These are phyloP conservation scores for Moesziomyces sp. DNA, from an alignment of 1,284 basidiomycete genomes.

Conservation along the genomic window DNA sequence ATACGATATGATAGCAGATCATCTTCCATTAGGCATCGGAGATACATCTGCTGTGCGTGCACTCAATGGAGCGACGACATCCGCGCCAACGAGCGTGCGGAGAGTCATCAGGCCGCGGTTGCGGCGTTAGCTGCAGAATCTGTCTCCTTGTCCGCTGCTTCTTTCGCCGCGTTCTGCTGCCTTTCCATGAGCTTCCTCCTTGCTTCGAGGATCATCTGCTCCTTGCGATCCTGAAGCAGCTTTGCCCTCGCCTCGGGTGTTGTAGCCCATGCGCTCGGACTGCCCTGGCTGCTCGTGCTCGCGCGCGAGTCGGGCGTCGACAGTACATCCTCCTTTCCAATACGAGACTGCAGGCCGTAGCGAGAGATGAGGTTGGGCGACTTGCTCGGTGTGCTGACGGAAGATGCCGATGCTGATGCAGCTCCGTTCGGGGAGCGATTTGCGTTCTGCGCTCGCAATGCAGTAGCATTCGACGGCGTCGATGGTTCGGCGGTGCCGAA, in stretches of 20 bases:
- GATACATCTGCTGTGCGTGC: background rate
- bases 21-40: background rate
- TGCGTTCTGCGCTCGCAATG: constrained; percentile 18
- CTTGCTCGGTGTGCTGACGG: constrained; percentile 23
- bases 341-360: constrained; percentile 44
- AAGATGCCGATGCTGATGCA: constrained; percentile 13
- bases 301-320: constrained; percentile 16
- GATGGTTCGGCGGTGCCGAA: constrained; percentile 35
- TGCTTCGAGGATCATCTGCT: constrained; percentile 50
- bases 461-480: constrained; percentile 18
- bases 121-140: background rate
- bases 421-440: constrained; percentile 20
- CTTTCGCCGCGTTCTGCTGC: constrained; percentile 15
- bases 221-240: constrained; percentile 50
- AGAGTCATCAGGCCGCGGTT: constrained; percentile 2
- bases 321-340: constrained; percentile 10
- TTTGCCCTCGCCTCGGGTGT: constrained; percentile 41
- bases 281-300: constrained; percentile 25
- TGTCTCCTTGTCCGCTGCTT: background rate
- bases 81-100: background rate
- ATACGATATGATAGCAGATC: background rate
- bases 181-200: constrained; percentile 41
- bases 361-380: constrained; percentile 50
- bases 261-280: constrained; percentile 42
- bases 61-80: too few relatives aligned